Evolutionary conservation across 192 early-diverging fungal genomes (phyloP), one percentile per base, ranked within the genome.

Genomic region (Thamnidium elegans): DNA sequence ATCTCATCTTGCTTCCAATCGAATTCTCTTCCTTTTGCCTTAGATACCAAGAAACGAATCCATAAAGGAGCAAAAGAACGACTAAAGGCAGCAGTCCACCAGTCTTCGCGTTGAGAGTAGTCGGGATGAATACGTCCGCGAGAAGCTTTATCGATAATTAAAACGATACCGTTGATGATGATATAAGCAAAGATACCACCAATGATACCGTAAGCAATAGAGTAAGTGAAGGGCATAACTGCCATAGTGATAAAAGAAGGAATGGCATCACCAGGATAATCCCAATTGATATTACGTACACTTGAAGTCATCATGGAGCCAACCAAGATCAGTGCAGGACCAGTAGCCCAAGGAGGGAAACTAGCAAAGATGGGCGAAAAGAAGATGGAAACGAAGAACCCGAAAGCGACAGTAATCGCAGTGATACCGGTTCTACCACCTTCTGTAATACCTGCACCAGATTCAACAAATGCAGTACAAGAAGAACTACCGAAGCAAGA

Each of bases 301-400:
- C 78, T 80, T 19, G 83, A 77, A 55, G 85, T 81, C 91, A 93
- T 93, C 87, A 93, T 78, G 2, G 85, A 86, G 31, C 91, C 91
- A 5, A 93, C 88, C 45, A 86, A 62, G 39, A 93, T 85, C 55
- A 93, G 74, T 7, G 91, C 91, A 0, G 91, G 90, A 0, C 90
- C 90, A 0, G 91, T 92, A 14, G 92, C 86, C 89, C 90, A 92
- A 1, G 90, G 88, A 39, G 91, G 92, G 71, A 92, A 88, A 11
- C 84, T 82, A 1, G 90, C 90, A 71, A 92, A 90, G 66, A 93
- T 90, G 23, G 91, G 91, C 2, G 91, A 82, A 61, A 93, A 91
- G 80, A 93, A 92, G 34, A 93, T 70, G 11, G 83, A 81, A 43
- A 93, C 76, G 64, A 92, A 88, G 78, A 93, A 92, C 56, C 82